phyloP scores from a whole-genome alignment of 1,284 basidiomycete species.

The Puccinia polysora region DNA sequence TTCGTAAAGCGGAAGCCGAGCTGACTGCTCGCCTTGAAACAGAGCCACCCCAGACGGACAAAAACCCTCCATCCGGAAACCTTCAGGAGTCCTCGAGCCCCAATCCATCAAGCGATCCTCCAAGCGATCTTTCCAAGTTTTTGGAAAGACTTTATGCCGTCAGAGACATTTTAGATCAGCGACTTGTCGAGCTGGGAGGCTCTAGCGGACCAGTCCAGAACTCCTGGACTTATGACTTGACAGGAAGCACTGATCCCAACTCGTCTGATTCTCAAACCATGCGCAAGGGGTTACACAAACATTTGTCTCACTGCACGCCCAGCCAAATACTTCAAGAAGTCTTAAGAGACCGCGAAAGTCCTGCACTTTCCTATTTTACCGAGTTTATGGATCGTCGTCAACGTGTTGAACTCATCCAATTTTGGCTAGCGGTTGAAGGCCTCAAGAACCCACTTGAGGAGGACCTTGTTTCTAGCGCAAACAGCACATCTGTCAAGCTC shows the following conservation, averaged over 20 bases:
- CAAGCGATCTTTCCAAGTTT: constrained; percentile 75
- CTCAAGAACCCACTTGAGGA: constrained; percentile 93
- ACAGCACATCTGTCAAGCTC: constrained; percentile 5
- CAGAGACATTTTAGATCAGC: constrained; percentile 74
- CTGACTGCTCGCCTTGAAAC: constrained; percentile 51
- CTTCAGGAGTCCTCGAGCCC: constrained; percentile 60
- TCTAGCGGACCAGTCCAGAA: constrained; percentile 58
- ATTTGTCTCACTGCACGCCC: constrained; percentile 27
- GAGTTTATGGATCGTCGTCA: constrained; percentile 91
- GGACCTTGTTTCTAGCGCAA: constrained; percentile 1
- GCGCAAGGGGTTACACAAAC: background rate
- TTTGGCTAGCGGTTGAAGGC: constrained; percentile 93
- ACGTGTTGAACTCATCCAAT: constrained; percentile 80
- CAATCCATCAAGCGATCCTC: constrained; percentile 76
- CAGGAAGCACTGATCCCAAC: background rate
- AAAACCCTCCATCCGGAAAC: constrained; percentile 17
- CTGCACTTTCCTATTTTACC: constrained; percentile 82
- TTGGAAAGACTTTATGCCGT: constrained; percentile 81
- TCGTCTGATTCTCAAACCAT: constrained; percentile 44
- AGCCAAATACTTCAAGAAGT: constrained; percentile 27
- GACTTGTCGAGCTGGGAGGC: constrained; percentile 73
- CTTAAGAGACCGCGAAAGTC: constrained; percentile 39
- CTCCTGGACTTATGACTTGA: constrained; percentile 44
- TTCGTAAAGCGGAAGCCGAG: constrained; percentile 67
- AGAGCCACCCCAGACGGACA: constrained; percentile 54